phyloP scores from a whole-genome alignment of 495 filamentous ascomycete species.

The Cryomyces minteri region DNA sequence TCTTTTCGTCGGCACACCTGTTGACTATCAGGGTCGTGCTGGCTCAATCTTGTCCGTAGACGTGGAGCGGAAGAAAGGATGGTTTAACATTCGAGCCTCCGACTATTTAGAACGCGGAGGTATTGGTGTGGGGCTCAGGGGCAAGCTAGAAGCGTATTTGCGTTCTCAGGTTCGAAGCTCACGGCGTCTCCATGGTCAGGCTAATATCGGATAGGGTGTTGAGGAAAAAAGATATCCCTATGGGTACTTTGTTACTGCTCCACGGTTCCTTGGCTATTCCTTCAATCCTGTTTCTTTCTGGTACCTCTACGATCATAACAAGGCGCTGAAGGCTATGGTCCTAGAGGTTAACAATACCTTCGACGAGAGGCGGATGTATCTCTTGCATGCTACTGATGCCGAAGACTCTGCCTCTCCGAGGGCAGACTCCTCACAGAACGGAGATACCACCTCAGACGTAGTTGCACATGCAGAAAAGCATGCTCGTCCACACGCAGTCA shows the following conservation, averaged over 20 bases:
- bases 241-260: constrained; percentile 52
- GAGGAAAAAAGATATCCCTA: constrained; percentile 34
- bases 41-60: constrained; percentile 36
- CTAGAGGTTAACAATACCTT: constrained; percentile 70
- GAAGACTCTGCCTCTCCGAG: not conserved
- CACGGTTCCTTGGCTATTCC: constrained; percentile 48
- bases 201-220: constrained; percentile 21
- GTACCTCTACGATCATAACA: constrained; percentile 48
- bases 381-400: constrained; percentile 14
- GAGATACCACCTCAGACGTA: not conserved
- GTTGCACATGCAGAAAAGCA: not conserved
- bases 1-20: constrained; percentile 44
- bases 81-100: constrained; percentile 37
- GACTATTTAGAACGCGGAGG: constrained; percentile 39
- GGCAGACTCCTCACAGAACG: not conserved
- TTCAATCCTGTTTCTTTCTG: constrained; percentile 70
- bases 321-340: constrained; percentile 45
- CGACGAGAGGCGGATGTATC: constrained; percentile 48
- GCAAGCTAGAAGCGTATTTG: constrained; percentile 41
- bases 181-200: constrained; percentile 6
- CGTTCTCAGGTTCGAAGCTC: constrained; percentile 22
- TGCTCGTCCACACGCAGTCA: not conserved
- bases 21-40: constrained; percentile 35
- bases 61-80: constrained; percentile 15
- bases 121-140: constrained; percentile 26